A percentile compares a stretch with the other conserved stretches of the same genome.
phyloP scores from a whole-genome alignment of 345 rosid genomes.

The Raphanus raphanistrum region DNA sequence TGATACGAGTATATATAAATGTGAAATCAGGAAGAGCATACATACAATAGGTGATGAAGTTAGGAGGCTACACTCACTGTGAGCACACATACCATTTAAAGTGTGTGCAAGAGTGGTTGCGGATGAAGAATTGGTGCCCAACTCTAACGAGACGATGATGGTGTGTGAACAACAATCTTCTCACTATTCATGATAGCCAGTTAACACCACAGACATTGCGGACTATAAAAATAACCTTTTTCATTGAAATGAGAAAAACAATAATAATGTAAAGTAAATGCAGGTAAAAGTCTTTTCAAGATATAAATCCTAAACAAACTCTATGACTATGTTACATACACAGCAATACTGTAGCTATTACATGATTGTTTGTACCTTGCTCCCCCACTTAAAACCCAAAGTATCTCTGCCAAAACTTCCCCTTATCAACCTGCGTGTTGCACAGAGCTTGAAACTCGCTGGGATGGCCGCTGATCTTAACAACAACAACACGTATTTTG shows the following conservation, averaged over 20 bases:
- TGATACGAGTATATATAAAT: no score
- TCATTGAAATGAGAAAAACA: background rate
- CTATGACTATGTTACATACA: constrained; percentile 75
- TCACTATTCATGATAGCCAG: no score
- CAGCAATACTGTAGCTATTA: constrained; percentile 65
- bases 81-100: constrained; percentile 66
- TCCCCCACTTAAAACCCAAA: constrained; percentile 56
- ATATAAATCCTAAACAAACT: constrained; percentile 69
- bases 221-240: background rate
- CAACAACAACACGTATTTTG: constrained; percentile 43
- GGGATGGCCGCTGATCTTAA: constrained; percentile 48
- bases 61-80: background rate
- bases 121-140: constrained; percentile 95
- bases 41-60: no score
- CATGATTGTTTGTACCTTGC: constrained; percentile 62
- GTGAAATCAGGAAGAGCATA: no score
- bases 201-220: no score
- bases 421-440: constrained; percentile 41
- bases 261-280: background rate
- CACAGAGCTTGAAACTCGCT: constrained; percentile 42
- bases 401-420: constrained; percentile 71
- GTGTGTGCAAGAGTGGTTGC: constrained; percentile 82
- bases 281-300: constrained; percentile 50
- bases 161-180: no score
- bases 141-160: constrained; percentile 10